Evolutionary conservation across 192 early-diverging fungal genomes (phyloP), one percentile per base, ranked within the genome.

Genomic region (Linnemannia exigua): DNA sequence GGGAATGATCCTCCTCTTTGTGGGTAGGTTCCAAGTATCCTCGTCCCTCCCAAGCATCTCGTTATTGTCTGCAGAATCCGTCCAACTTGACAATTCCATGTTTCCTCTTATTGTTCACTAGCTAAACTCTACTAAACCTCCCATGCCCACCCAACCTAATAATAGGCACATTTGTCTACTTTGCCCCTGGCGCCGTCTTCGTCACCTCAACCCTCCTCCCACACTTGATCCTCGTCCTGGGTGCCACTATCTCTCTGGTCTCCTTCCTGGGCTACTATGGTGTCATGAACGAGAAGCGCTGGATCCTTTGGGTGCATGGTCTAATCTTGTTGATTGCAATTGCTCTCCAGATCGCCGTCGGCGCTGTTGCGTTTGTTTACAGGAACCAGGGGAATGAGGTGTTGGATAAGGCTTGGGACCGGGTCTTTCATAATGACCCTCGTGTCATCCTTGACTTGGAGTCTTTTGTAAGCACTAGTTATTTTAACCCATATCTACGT

Each of bases 261-360:
- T 86, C 84, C 1, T 86, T 86, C 73, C 19, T 86, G 47, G 84
- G 84, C 38, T 86, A 86, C 47, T 86, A 86, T 77, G 84, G 84
- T 7, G 79, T 71, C 37, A 80, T 86, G 84, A 80, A 76, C 67
- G 84, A 86, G 66, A 86, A 86, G 70, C 84, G 84, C 22, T 86
- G 84, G 84, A 69, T 86, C 15, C 78, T 86, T 1, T 86, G 84
- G 84, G 47, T 80, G 12, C 79, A 86, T 28, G 84, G 51, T 9
- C 36, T 86, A 35, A 77, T 75, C 20, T 54, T 86, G 25, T 36
- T 86, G 41, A 74, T 86, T 41, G 84, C 78, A 5, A 80, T 86
- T 46, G 84, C 84, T 12, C 84, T 86, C 54, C 84, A 86, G 41
- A 86, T 86, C 63, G 80, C 84, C 1, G 84, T 86, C 17, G 84